Evolutionary conservation across 495 filamentous ascomycete genomes (phyloP).

Genomic region (Xylaria sp.): DNA sequence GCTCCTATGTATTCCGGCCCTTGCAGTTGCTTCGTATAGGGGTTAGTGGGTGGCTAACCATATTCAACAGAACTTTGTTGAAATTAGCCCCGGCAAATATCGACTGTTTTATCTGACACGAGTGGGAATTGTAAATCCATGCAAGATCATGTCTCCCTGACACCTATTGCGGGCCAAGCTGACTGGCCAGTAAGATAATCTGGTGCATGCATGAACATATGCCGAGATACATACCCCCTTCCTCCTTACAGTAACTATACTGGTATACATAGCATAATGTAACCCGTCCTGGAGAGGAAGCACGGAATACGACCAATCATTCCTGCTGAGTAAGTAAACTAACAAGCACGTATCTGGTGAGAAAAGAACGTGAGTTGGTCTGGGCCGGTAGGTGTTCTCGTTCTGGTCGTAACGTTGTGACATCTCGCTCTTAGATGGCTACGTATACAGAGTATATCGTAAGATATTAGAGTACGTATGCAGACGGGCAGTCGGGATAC

Average conservation of each 20-base stretch:
- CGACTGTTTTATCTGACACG: constrained; percentile 1
- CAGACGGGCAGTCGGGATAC: background rate
- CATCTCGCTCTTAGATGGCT: background rate
- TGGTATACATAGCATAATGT: background rate
- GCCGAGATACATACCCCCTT: constrained; percentile 21
- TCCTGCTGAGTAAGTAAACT: constrained; percentile 2
- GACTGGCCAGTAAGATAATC: constrained; percentile 10
- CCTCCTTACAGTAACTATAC: background rate
- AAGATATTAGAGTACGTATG: background rate
- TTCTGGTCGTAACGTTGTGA: background rate
- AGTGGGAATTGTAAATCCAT: constrained; percentile 22
- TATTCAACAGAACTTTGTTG: constrained; percentile 3
- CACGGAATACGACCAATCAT: background rate
- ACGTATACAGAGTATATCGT: background rate
- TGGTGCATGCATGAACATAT: constrained; percentile 27
- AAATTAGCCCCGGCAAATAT: constrained; percentile 30
- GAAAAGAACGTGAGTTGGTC: background rate
- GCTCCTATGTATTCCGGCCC: background rate
- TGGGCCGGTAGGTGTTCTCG: background rate
- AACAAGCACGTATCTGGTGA: background rate
- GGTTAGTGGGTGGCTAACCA: background rate
- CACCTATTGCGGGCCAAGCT: constrained; percentile 20
- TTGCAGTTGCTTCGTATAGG: constrained; percentile 5
- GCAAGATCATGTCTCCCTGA: constrained; percentile 20
- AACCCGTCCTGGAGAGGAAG: background rate